A percentile compares a stretch with the other conserved stretches of the same genome.
Conservation (phyloP, 1,139 yeast species). For the Protomyces inouyei region DNA sequence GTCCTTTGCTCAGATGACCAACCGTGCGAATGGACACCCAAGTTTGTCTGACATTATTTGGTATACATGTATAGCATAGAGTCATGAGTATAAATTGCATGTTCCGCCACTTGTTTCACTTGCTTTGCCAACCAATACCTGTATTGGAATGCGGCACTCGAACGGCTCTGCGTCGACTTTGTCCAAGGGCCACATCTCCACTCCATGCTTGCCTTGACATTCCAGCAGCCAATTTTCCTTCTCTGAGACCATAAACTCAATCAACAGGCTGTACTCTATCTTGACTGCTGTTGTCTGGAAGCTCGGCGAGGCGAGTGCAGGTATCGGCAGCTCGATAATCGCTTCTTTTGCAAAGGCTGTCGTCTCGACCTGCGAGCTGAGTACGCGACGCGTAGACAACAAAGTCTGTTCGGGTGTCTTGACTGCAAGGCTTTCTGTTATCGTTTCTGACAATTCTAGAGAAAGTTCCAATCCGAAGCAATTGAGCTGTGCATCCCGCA, state of each 20-base stretch:
- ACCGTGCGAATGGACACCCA: too few relatives aligned
- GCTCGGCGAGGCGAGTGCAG: slow-evolving; percentile 1
- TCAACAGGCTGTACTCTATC: slow-evolving; percentile 1
- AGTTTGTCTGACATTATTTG: not conserved
- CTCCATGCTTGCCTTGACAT: slow-evolving; percentile 10
- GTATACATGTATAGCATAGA: not conserved
- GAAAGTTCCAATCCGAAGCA: slow-evolving; percentile 10
- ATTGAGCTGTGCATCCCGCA: not conserved
- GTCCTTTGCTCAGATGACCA: too few relatives aligned
- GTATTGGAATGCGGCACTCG: slow-evolving; percentile 14
- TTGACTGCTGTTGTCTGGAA: not conserved
- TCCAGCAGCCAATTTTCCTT: not conserved
- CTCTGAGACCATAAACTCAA: slow-evolving; percentile 4
- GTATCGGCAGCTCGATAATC: slow-evolving; percentile 3
- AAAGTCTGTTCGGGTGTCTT: slow-evolving; percentile 1
- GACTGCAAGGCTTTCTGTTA: not conserved
- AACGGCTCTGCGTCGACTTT: slow-evolving; percentile 10
- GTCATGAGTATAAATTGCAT: not conserved
- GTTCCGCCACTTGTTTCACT: not conserved
- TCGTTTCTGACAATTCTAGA: not conserved
- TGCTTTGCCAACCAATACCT: not conserved
- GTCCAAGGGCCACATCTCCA: not conserved
- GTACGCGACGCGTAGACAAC: not conserved
- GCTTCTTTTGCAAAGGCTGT: not conserved
- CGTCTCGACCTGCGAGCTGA: not conserved